Conservation (phyloP, 495 filamentous ascomycete genomes). For the Trichoderma asperelloides region DNA sequence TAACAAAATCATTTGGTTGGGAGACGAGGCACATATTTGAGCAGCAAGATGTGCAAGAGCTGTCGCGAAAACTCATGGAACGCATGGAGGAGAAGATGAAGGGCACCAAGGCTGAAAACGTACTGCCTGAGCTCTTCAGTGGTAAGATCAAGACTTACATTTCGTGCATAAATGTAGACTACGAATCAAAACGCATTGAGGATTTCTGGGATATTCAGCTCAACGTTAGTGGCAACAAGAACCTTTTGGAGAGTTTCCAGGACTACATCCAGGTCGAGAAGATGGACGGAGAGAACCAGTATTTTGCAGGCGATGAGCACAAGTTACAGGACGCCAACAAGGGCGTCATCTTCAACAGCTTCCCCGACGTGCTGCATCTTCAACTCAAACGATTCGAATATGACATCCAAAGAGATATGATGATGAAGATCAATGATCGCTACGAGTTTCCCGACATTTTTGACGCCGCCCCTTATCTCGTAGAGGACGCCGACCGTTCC, state of each 20-base stretch:
- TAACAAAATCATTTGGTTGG: conserved; percentile 96
- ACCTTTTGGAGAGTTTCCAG: conserved; percentile 85
- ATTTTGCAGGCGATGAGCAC: conserved; percentile 78
- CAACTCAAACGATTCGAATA: conserved; percentile 98
- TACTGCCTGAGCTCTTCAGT: conserved; percentile 80
- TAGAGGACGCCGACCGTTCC: conserved; percentile 74
- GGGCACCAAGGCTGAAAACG: conserved; percentile 88
- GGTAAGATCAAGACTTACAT: conserved; percentile 98
- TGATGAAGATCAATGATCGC: conserved; percentile 99
- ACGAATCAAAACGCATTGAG: conserved; percentile 87
- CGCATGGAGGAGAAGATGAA: conserved; percentile 96
- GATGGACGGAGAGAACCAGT: conserved; percentile 97
- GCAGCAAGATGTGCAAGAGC: conserved; percentile 96
- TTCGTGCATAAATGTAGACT: conserved; percentile 95
- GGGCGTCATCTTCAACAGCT: conserved; percentile 92
- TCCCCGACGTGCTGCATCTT: conserved; percentile 89
- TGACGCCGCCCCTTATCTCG: conserved; percentile 81
- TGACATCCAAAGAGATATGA: conserved; percentile 86
- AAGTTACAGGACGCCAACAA: conserved; percentile 95
- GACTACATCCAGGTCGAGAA: conserved; percentile 96
- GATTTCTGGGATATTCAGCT: conserved; percentile 99
- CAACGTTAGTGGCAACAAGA: conserved; percentile 90
- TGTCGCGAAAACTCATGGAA: conserved; percentile 95
- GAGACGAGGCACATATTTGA: conserved; percentile 97
- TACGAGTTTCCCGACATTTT: conserved; percentile 95